Percentiles rank a stretch among this genome's conserved stretches.
Conservation (phyloP, 768 basidiomycete genomes). For the Mycena chlorophos region DNA sequence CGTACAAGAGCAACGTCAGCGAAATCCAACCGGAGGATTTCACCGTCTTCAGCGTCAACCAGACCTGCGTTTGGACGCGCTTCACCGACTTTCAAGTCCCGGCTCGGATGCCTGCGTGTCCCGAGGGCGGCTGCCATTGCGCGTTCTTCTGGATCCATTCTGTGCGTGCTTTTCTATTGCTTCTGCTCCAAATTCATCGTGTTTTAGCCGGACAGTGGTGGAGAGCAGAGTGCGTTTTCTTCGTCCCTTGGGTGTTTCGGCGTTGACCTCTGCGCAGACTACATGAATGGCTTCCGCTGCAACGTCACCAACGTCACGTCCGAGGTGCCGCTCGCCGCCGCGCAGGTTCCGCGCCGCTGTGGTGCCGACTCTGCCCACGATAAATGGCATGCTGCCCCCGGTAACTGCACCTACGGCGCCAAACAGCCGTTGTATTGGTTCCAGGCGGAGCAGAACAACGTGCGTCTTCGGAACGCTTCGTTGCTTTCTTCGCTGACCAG, state of each 20-base stretch:
- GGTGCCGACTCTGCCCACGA: conserved; percentile 54
- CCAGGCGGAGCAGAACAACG: conserved; percentile 62
- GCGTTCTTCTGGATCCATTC: conserved; percentile 77
- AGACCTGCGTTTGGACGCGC: conserved; percentile 71
- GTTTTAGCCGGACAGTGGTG: conserved; percentile 48
- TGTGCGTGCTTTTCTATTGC: conserved; percentile 28
- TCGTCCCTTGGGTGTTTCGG: background rate
- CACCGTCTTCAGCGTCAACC: conserved; percentile 72
- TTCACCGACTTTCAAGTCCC: conserved; percentile 74
- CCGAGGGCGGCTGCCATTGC: conserved; percentile 62
- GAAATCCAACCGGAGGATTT: conserved; percentile 67
- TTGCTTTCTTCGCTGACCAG: background rate
- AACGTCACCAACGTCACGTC: conserved; percentile 56
- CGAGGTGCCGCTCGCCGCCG: conserved; percentile 48
- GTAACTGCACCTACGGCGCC: conserved; percentile 73
- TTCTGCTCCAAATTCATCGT: background rate
- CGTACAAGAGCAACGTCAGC: conserved; percentile 65
- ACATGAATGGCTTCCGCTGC: conserved; percentile 78
- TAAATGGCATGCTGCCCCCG: conserved; percentile 44
- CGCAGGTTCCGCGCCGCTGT: conserved; percentile 65
- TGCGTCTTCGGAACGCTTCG: conserved; percentile 30
- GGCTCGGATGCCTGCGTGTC: conserved; percentile 65
- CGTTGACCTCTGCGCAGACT: conserved; percentile 40
- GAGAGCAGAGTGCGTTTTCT: conserved; percentile 56
- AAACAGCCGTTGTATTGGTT: conserved; percentile 74